phyloP scores from a whole-genome alignment of 106 monocot species.

The Chionographis japonica region DNA sequence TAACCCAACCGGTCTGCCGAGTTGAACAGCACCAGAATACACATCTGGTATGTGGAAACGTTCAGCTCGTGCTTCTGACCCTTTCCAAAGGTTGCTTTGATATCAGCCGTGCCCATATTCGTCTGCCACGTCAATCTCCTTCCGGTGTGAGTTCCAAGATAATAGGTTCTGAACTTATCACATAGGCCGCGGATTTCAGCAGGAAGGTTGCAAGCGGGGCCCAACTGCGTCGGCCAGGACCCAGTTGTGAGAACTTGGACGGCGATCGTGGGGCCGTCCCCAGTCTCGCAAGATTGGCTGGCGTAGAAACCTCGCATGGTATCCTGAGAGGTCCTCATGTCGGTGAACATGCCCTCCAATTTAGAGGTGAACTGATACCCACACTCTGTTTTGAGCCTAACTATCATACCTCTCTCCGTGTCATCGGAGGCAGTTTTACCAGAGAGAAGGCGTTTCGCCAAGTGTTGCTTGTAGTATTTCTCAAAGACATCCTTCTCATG shows the following conservation, averaged over 20 bases:
- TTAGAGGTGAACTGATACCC: slow-evolving; percentile 85
- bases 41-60: slow-evolving; percentile 96
- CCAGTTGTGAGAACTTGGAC: slow-evolving; percentile 92
- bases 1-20: slow-evolving; percentile 51
- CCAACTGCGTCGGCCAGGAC: slow-evolving; percentile 86
- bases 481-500: slow-evolving; percentile 87
- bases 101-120: slow-evolving; percentile 89
- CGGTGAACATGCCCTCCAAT: slow-evolving; percentile 83
- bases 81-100: slow-evolving; percentile 72
- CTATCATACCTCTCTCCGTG: slow-evolving; percentile 73
- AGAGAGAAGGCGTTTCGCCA: slow-evolving; percentile 70
- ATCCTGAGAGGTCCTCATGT: slow-evolving; percentile 74
- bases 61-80: slow-evolving; percentile 76
- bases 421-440: slow-evolving; percentile 78
- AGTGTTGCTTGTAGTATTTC: slow-evolving; percentile 81
- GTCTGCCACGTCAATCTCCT: slow-evolving; percentile 91
- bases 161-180: slow-evolving; percentile 61
- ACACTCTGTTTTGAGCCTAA: slow-evolving; percentile 95
- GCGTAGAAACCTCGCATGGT: slow-evolving; percentile 75
- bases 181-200: slow-evolving; percentile 75
- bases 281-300: slow-evolving; percentile 31
- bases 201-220: slow-evolving; percentile 67
- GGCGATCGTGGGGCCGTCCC: slow-evolving; percentile 60
- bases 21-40: slow-evolving; percentile 92
- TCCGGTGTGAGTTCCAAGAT: slow-evolving; percentile 93